Evolutionary conservation across 768 basidiomycete genomes (phyloP).

Genomic region (Panaeolus cyanescens): DNA sequence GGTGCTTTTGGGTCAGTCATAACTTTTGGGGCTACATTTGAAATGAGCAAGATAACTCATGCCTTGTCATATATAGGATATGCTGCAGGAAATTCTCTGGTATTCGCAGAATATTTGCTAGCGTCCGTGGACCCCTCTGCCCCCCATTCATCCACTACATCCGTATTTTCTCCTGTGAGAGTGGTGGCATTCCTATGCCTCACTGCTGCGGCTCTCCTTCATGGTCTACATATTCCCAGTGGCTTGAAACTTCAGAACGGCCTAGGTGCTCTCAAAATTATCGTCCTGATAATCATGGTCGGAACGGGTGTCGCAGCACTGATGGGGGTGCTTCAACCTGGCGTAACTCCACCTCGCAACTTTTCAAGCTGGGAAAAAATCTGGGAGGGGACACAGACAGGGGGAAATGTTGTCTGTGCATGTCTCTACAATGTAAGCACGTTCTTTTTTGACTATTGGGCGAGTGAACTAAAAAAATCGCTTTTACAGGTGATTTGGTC

Average conservation of each 20-base stretch:
- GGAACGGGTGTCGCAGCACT: constrained; percentile 51
- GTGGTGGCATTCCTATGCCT: constrained; percentile 37
- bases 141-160: constrained; percentile 19
- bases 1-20: constrained; percentile 29
- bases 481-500: constrained; percentile 39
- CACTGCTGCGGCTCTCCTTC: constrained; percentile 36
- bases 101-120: constrained; percentile 57
- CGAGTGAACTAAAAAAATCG: too few relatives aligned
- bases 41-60: too few relatives aligned
- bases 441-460: neutral
- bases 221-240: constrained; percentile 46
- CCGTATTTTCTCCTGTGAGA: constrained; percentile 18
- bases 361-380: constrained; percentile 24
- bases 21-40: too few relatives aligned
- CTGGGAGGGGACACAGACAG: constrained; percentile 44
- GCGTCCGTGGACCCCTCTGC: constrained; percentile 24
- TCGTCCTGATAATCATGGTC: constrained; percentile 47
- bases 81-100: constrained; percentile 49
- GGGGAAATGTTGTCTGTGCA: constrained; percentile 49
- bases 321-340: constrained; percentile 27
- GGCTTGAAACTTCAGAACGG: constrained; percentile 62
- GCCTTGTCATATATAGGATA: too few relatives aligned
- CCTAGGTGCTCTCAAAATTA: constrained; percentile 61
- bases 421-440: constrained; percentile 50
- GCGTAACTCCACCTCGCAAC: constrained; percentile 31